These are phyloP conservation scores for Diplodia mutila DNA, from an alignment of 2,329 filamentous ascomycete genomes.

Conservation along the genomic window DNA sequence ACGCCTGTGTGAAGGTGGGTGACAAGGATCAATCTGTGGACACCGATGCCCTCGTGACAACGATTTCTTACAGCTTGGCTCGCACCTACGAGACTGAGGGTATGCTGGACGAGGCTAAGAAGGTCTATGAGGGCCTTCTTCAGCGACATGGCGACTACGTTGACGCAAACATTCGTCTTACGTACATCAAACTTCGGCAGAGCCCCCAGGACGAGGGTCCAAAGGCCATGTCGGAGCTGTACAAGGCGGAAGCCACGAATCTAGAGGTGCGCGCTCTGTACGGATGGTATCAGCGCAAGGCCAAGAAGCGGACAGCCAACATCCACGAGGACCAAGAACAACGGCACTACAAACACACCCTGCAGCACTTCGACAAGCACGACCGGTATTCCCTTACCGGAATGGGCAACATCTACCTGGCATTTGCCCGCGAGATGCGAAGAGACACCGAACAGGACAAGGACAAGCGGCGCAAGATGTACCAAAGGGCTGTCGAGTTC, in stretches of 20 bases:
- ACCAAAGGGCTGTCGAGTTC: constrained; percentile 93
- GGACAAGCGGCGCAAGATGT: constrained; percentile 84
- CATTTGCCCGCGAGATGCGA: constrained; percentile 90
- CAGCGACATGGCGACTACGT: constrained; percentile 88
- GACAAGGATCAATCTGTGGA: constrained; percentile 77
- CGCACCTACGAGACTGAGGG: constrained; percentile 88
- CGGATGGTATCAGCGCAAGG: constrained; percentile 92
- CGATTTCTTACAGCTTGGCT: constrained; percentile 95
- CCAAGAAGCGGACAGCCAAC: constrained; percentile 79
- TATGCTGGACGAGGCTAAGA: constrained; percentile 78
- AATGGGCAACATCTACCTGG: constrained; percentile 94
- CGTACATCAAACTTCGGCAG: constrained; percentile 84
- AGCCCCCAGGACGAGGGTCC: constrained; percentile 84
- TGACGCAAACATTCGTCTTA: constrained; percentile 84
- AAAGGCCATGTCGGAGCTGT: constrained; percentile 81
- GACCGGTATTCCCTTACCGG: constrained; percentile 95
- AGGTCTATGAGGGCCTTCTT: constrained; percentile 84
- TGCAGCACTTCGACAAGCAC: constrained; percentile 95
- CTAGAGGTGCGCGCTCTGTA: constrained; percentile 91
- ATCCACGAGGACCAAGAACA: constrained; percentile 89
- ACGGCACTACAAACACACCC: constrained; percentile 92
- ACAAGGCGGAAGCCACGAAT: constrained; percentile 80
- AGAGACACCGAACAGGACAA: constrained; percentile 87
- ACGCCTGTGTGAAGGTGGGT: constrained; percentile 80
- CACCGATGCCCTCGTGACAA: constrained; percentile 89